These are phyloP conservation scores for Trametes polyzona DNA, from an alignment of 1,284 basidiomycete species.

Conservation along the genomic window DNA sequence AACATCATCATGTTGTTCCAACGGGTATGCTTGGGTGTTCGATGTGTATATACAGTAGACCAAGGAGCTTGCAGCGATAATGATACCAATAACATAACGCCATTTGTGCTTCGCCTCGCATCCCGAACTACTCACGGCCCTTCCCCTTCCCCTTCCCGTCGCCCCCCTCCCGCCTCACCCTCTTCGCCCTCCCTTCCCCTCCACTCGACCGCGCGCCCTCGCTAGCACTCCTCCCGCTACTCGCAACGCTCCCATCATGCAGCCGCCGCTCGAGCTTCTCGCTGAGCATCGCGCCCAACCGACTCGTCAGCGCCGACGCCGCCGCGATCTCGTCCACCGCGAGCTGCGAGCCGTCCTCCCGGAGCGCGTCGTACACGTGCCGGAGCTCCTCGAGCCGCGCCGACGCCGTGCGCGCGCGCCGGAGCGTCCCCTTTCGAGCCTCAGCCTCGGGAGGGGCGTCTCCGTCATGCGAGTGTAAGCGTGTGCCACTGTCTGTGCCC, in stretches of 20 bases:
- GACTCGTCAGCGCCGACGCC: conserved; percentile 18
- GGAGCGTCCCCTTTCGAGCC: conserved; percentile 8
- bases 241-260: neutral
- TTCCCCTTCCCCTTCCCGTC: neutral
- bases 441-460: conserved; percentile 18
- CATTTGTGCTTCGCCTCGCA: neutral
- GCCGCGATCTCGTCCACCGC: conserved; percentile 22
- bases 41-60: neutral
- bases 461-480: conserved; percentile 18
- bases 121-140: neutral
- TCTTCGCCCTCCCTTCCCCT: neutral
- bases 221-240: neutral
- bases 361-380: conserved; percentile 18
- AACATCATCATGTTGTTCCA: no score
- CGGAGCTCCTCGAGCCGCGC: conserved; percentile 21
- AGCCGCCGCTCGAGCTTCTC: conserved; percentile 21
- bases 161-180: neutral
- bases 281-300: conserved; percentile 18
- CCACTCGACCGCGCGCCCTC: neutral
- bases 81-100: conserved; percentile 15
- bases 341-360: conserved; percentile 26
- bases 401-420: conserved; percentile 19
- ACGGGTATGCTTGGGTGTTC: no score
- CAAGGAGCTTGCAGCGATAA: neutral
- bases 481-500: neutral